Evolutionary conservation across 306 rosid genomes (phyloP), one percentile per base, ranked within the genome.

Genomic region (Cucurbita argyrosperma): DNA sequence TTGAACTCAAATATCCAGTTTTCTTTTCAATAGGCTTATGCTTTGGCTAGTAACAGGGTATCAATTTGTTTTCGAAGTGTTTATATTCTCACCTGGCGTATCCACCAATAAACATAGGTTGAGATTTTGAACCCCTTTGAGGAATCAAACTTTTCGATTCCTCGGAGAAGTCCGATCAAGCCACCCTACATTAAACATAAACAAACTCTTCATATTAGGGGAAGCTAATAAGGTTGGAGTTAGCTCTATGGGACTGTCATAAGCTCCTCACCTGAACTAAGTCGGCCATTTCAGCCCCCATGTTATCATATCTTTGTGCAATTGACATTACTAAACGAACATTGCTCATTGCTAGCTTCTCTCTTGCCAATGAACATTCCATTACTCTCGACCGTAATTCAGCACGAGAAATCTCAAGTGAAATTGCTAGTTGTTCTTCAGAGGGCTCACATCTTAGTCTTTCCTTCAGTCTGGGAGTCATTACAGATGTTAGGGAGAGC

Each of bases 61-160:
- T 30, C 35, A 30, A 30, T 30, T 30, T 30, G 35, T 30, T 30
- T 26, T 30, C 35, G 50, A 47, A 45, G 54, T 19, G 13, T 45
- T 43, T 18, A 12, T 0, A 66, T 10, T 19, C 57, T 23, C 8
- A 89, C 99, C 96, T 94, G 99, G 51, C 97, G 99, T 84, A 94
- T 94, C 99, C 99, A 94, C 99, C 99, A 94, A 80, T 91, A 94
- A 69, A 94, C 99, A 80, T 94, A 94, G 8, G 99, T 94, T 74
- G 99, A 94, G 82, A 91, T 89, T 86, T 84, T 91, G 84, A 81
- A 94, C 54, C 99, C 99, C 79, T 88, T 94, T 37, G 97, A 88
- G 67, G 97, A 87, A 84, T 94, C 99, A 81, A 85, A 94, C 82
- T 94, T 94, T 76, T 94, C 99, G 77, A 91, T 94, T 63, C 99